A percentile compares a stretch with the other conserved stretches of the same genome.
Evolutionary conservation across 2,329 filamentous ascomycete genomes (phyloP).

Genomic region (Alternaria gansuensis): DNA sequence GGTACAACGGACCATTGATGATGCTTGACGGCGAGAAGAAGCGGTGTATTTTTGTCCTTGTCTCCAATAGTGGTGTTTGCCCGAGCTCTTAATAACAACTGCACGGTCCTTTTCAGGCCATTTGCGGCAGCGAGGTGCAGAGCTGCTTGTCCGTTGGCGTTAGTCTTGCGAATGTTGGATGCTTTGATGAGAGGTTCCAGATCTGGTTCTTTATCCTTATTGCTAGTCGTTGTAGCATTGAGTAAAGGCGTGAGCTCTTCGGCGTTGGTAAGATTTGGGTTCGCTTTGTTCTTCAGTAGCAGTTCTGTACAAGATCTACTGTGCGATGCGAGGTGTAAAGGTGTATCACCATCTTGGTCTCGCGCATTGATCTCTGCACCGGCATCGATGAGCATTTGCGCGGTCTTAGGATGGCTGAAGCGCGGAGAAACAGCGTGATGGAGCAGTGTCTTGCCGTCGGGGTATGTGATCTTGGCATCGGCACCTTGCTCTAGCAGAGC

Average conservation of each 20-base stretch:
- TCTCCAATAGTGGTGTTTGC: slow-evolving; percentile 38
- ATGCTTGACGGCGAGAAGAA: slow-evolving; percentile 41
- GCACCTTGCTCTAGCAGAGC: slow-evolving; percentile 39
- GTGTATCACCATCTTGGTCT: slow-evolving; percentile 40
- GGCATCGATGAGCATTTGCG: slow-evolving; percentile 34
- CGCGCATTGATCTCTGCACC: slow-evolving; percentile 35
- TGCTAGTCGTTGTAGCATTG: slow-evolving; percentile 19
- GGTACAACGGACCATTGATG: slow-evolving; percentile 44
- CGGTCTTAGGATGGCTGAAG: slow-evolving; percentile 31
- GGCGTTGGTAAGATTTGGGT: slow-evolving; percentile 28
- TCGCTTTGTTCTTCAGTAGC: slow-evolving; percentile 37
- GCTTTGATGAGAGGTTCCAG: slow-evolving; percentile 36
- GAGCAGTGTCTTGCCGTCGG: slow-evolving; percentile 44
- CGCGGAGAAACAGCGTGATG: slow-evolving; percentile 37
- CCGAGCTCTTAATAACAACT: slow-evolving; percentile 34
- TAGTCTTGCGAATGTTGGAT: slow-evolving; percentile 33
- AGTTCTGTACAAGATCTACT: slow-evolving; percentile 37
- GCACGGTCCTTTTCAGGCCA: slow-evolving; percentile 35
- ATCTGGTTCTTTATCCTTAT: slow-evolving; percentile 34
- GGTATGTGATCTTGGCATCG: slow-evolving; percentile 32
- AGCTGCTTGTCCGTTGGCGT: slow-evolving; percentile 30
- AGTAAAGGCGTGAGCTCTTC: slow-evolving; percentile 39
- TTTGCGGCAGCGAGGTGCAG: slow-evolving; percentile 45
- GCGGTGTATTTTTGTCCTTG: slow-evolving; percentile 38
- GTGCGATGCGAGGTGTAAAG: slow-evolving; percentile 39